Evolutionary conservation across 192 early-diverging fungal species (phyloP), one percentile per base, ranked within the genome.

Genomic region (Coemansia sp.): DNA sequence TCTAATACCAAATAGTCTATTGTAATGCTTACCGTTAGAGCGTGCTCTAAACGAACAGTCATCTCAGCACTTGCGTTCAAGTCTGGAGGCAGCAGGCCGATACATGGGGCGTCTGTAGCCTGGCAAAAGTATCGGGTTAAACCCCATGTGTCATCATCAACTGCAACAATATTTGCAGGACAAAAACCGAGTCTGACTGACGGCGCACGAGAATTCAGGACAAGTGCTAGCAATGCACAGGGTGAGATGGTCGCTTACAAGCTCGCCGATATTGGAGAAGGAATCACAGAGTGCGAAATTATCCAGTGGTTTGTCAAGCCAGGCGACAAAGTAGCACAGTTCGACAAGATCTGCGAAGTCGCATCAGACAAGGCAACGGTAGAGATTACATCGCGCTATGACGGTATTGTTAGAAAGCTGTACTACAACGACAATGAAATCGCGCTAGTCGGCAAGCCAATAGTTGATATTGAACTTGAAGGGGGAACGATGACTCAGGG

Each of bases 321-420:
- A 6, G 96, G 96, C 57, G 87, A 92, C 67, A 80, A 72, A 46
- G 87, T 98, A 18, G 80, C 84, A 18, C 91, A 97, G 84, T 98
- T 98, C 73, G 86, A 93, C 60, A 90, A 89, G 69, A 88, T 98
- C 39, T 95, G 93, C 65, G 96, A 98, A 62, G 95, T 98, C 23
- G 95, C 96, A 55, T 94, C 92, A 12, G 96, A 98, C 77, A 98
- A 98, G 82, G 96, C 96, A 10, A 89, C 96, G n/a, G 96, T 95
- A 9, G 94, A 98, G 75, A 97, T 98, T 73, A 93, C 96, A 18
- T 96, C 93, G 19, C 85, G 96, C 9, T 98, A 86, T 64, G 90
- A 94, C 57, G 96, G 96, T 41, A 82, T 79, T 14, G 81, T 98
- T 43, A 80, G 65, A 15, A 86, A 91, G 57, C 80, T 98, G 4